phyloP scores from a whole-genome alignment of 352 stramenopile genomes.

The Pythium chondricola region DNA sequence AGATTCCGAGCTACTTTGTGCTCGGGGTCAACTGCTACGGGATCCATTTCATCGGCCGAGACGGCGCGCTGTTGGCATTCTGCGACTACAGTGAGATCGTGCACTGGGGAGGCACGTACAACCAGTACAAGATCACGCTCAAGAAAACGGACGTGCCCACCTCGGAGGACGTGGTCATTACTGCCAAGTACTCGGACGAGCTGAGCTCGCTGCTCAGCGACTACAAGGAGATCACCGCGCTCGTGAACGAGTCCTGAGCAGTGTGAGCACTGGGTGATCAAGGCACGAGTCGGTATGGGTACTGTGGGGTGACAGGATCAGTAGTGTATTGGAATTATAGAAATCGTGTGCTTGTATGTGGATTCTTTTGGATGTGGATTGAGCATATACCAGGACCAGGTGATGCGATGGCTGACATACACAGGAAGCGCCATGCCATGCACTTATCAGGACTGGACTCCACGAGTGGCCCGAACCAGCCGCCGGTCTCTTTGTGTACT shows the following conservation, averaged over 20 bases:
- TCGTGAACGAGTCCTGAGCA: conserved; percentile 58
- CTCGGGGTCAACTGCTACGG: conserved; percentile 87
- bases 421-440: no score
- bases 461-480: no score
- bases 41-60: conserved; percentile 85
- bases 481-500: no score
- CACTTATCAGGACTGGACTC: no score
- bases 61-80: conserved; percentile 54
- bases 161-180: conserved; percentile 55
- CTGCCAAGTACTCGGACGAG: conserved; percentile 65
- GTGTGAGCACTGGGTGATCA: no score
- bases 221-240: conserved; percentile 73
- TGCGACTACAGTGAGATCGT: conserved; percentile 63
- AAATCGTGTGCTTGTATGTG: no score
- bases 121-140: conserved; percentile 66
- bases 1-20: conserved; percentile 82
- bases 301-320: no score
- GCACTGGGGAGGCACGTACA: conserved; percentile 45
- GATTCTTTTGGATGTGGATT: no score
- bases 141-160: conserved; percentile 32
- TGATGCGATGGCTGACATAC: no score
- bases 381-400: no score
- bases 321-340: no score
- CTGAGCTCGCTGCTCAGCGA: conserved; percentile 53
- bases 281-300: no score